Percentiles rank a stretch among this genome's conserved stretches.
These are phyloP conservation scores for Borealophlyctis nickersoniae DNA, from an alignment of 192 early-diverging fungal genomes.

Conservation along the genomic window DNA sequence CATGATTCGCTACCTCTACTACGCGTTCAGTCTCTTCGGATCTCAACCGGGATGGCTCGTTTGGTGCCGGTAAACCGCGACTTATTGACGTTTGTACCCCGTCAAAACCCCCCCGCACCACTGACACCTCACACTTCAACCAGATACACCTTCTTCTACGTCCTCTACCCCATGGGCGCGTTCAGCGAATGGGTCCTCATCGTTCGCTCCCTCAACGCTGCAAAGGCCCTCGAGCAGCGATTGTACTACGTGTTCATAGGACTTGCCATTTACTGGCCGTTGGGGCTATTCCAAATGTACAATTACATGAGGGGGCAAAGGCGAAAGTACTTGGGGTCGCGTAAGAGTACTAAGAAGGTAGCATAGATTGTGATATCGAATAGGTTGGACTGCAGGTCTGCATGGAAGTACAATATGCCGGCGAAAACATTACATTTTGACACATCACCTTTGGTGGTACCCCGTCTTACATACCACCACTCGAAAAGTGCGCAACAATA, in stretches of 20 bases:
- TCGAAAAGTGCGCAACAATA: too few species aligned
- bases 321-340: neutral
- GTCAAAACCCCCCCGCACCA: neutral
- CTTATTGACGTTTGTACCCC: neutral
- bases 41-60: conserved; percentile 52
- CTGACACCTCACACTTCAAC: conserved; percentile 8
- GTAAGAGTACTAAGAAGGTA: too few species aligned
- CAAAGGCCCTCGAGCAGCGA: conserved; percentile 21
- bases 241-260: conserved; percentile 61
- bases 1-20: conserved; percentile 88
- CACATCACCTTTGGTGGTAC: too few species aligned
- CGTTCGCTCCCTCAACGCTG: conserved; percentile 59
- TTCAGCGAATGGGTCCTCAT: conserved; percentile 74
- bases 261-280: conserved; percentile 39
- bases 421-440: too few species aligned
- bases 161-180: conserved; percentile 90
- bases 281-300: neutral
- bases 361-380: too few species aligned
- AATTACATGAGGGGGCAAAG: neutral
- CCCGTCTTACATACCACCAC: too few species aligned
- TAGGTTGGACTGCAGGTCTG: too few species aligned
- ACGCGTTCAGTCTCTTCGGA: conserved; percentile 68
- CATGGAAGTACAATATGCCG: too few species aligned
- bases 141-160: conserved; percentile 92
- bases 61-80: conserved; percentile 62